These are phyloP conservation scores for Leptographium wingfieldii DNA, from an alignment of 2,329 filamentous ascomycete species.

Conservation along the genomic window DNA sequence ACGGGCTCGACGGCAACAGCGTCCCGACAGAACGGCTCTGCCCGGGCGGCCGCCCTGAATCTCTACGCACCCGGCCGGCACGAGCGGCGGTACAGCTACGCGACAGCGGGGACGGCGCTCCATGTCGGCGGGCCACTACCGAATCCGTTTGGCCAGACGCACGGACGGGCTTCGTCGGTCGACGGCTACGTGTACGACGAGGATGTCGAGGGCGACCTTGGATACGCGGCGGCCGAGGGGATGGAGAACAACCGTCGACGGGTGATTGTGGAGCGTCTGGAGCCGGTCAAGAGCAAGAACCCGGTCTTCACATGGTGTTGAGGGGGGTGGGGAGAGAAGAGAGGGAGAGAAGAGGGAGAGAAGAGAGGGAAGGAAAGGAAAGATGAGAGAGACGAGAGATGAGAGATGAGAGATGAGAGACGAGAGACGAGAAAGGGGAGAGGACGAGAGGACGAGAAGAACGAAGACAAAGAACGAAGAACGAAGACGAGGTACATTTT, in stretches of 20 bases:
- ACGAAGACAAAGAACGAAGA: not conserved
- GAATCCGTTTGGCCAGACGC: not conserved
- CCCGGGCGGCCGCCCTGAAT: constrained; percentile 22
- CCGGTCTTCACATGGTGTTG: constrained; percentile 98
- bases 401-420: not conserved
- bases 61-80: constrained; percentile 30
- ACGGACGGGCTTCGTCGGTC: constrained; percentile 8
- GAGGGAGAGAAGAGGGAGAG: not conserved
- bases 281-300: constrained; percentile 89
- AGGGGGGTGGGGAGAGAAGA: constrained; percentile 8
- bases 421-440: not conserved
- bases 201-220: constrained; percentile 81
- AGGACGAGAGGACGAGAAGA: not conserved
- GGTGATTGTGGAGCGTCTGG: constrained; percentile 91
- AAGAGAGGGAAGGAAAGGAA: not conserved
- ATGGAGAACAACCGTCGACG: constrained; percentile 86
- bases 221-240: constrained; percentile 85
- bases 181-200: constrained; percentile 27
- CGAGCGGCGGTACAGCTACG: constrained; percentile 42
- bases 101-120: constrained; percentile 23
- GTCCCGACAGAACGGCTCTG: not conserved
- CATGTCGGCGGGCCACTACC: not conserved
- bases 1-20: not conserved
- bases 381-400: not conserved
- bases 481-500: too few relatives aligned